Base-by-base conservation (phyloP, 805 yeast species). In the Cyberlindnera americana region DNA sequence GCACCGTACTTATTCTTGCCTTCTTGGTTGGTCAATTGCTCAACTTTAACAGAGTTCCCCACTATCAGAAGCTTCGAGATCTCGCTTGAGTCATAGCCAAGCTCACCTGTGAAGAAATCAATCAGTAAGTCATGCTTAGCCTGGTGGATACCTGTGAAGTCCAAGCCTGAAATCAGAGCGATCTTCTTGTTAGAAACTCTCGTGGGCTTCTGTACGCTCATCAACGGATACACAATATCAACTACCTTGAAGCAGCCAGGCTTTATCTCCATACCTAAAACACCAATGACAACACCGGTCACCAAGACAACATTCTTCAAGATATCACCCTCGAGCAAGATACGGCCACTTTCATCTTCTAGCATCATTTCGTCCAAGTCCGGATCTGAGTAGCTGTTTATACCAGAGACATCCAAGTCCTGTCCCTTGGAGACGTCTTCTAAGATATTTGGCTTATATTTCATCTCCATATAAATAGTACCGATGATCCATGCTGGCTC, bases 301-400 rank as follows among this genome's bases (percentile, higher is more conserved):
- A 90, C 95, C 19, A 91, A 66, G 3, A 82, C 73, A 15, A 75
- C 67, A 7, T 60, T 56, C 36, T 67, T 66, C 30, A 84, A 70
- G 23, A 81, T 60, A 14, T 73, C 71, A 19, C 88, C 90, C 35
- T 76, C 79, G 17, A 93, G 63, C 23, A 78, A 59, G 6, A 95
- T 81, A 36, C 99, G 69, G 3, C 99, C 99, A 40, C 89, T 79
- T 54, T 89, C 96, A 62, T 93, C 99, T 60, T 93, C 98, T 25
- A 93, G 59, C 81, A 81, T 78, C 19, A 85, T 55, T 47, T 71
- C 75, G 54, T 81, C 86, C 13, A 75, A 59, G 22, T 65, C 71
- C 0, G 78, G 73, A 48, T 77, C 83, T 8, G 71, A 64, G 44
- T 82, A 83, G 21, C 77, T 65, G 53, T 37, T 60, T 41, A 57